Evolutionary conservation across 2,329 filamentous ascomycete species (phyloP), one percentile per base, ranked within the genome.

Genomic region (Trichothecium roseum): DNA sequence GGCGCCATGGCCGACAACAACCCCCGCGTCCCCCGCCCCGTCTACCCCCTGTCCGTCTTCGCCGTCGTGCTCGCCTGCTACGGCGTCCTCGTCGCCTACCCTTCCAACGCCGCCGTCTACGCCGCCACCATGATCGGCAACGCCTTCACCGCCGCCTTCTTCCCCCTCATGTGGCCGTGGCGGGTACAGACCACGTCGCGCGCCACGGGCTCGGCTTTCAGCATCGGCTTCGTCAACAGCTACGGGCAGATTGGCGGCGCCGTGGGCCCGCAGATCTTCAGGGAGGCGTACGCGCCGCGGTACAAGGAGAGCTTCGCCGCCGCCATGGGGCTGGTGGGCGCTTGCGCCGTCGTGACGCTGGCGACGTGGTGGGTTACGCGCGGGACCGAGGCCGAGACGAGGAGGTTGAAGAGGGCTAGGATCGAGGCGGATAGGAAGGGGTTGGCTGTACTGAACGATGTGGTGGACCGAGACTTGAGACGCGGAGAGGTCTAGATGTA

Each of bases 161-260:
- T 56, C 41, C 62, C 66, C 0, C 54, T 67, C 39, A 69, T 69
- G 65, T 50, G 66, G 66, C 65, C 66, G 9, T 69, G 66, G 66
- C 58, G 66, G 4, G 63, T 66, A 0, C 64, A 66, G 47, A 67
- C 63, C 3, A 68, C 59, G 0, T 55, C 51, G 30, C 43, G 61
- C 3, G 60, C 66, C 2, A 69, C 66, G 0, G 66, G 65, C 1
- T 67, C 66, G 0, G 66, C 66, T 1, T 69, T 69, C 44, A 57
- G 62, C 2, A 66, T 69, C 36, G 65, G 59, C 1, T 70, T 69
- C 36, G 63, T 66, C 34, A 68, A 68, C 41, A 64, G 59, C 37
- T 66, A 68, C 42, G 65, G 64, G 0, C 64, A 69, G 40, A 65
- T 69, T 14, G 66, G 65, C 4, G 64, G 62, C 13, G 63, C 63